Conservation (phyloP, 306 rosid genomes). For the Ochetophila trinervis region DNA sequence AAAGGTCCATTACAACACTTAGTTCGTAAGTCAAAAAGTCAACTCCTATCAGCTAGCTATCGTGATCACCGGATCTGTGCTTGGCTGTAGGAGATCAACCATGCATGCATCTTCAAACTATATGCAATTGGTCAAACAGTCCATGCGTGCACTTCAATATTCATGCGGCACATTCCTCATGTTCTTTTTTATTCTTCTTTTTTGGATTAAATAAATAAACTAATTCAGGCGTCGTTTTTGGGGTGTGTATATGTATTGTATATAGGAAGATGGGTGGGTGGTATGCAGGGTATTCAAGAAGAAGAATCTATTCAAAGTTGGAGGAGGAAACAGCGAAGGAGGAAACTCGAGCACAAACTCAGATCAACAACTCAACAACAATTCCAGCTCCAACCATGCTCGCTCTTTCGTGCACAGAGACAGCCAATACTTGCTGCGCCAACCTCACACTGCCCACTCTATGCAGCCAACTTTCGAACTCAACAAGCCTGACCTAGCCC, state of each 20-base stretch:
- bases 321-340: constrained; percentile 30
- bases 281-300: constrained; percentile 94
- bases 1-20: too few relatives aligned
- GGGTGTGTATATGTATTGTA: neutral
- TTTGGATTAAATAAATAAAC: too few relatives aligned
- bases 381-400: constrained; percentile 21
- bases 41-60: neutral
- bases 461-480: constrained; percentile 40
- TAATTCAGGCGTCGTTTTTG: neutral
- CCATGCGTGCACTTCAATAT: too few relatives aligned
- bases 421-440: constrained; percentile 45
- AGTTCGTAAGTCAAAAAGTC: too few relatives aligned
- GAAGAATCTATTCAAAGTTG: constrained; percentile 82
- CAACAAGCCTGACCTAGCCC: constrained; percentile 41
- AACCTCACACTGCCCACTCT: constrained; percentile 32
- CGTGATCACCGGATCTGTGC: too few relatives aligned
- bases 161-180: too few relatives aligned
- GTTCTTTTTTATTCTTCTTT: too few relatives aligned
- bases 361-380: constrained; percentile 49
- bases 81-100: too few relatives aligned
- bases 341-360: constrained; percentile 45
- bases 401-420: constrained; percentile 61
- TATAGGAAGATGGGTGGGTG: constrained; percentile 98
- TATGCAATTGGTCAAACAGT: too few relatives aligned
- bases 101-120: too few relatives aligned